phyloP scores from a whole-genome alignment of 1,284 basidiomycete species.

The Laetiporus sulphureus region DNA sequence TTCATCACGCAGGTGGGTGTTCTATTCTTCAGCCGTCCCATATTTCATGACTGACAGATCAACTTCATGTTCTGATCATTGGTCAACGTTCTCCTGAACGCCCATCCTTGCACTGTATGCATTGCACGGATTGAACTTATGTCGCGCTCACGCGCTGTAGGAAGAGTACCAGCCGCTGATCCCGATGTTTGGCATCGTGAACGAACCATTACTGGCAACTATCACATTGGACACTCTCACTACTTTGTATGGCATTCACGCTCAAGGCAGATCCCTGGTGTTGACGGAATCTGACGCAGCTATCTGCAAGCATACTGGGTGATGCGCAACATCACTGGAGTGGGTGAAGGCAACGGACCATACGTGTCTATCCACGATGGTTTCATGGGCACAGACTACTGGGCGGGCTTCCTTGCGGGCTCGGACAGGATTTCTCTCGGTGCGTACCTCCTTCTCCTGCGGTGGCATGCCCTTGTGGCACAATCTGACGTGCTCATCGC shows the following conservation, averaged over 20 bases:
- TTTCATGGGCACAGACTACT: slow-evolving; percentile 27
- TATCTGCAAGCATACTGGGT: slow-evolving; percentile 52
- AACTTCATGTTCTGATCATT: no score
- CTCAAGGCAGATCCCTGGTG: no score
- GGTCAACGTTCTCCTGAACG: no score
- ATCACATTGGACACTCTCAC: slow-evolving; percentile 32
- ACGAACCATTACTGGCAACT: slow-evolving; percentile 31
- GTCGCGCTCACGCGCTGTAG: no score
- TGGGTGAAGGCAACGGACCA: slow-evolving; percentile 49
- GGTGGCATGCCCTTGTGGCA: not conserved
- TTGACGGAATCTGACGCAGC: no score
- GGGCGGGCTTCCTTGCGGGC: slow-evolving; percentile 47
- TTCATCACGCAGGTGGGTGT: slow-evolving; percentile 43
- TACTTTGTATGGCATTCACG: slow-evolving; percentile 28
- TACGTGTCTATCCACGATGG: slow-evolving; percentile 50
- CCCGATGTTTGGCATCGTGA: slow-evolving; percentile 38
- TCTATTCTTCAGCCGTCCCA: no score
- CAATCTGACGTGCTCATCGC: slow-evolving; percentile 28
- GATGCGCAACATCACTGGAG: slow-evolving; percentile 50
- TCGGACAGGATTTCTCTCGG: slow-evolving; percentile 52
- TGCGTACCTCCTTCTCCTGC: slow-evolving; percentile 11
- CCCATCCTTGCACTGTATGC: no score
- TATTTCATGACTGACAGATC: no score
- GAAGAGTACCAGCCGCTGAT: slow-evolving; percentile 45
- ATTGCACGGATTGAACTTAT: no score